Evolutionary conservation across 2,329 filamentous ascomycete genomes (phyloP).

Genomic region (Fusarium concolor): DNA sequence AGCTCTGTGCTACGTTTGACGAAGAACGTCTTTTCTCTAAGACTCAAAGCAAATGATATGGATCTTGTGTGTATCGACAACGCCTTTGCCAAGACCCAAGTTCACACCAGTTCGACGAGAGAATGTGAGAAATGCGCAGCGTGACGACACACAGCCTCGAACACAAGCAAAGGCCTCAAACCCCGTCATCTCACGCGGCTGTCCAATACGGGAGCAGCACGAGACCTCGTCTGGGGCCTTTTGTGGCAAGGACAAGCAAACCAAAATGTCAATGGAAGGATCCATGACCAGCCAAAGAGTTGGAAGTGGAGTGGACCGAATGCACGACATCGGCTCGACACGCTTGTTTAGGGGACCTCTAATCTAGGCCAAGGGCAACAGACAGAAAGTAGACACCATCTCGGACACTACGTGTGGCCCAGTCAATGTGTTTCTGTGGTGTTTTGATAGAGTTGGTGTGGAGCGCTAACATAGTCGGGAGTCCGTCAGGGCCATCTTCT

Average conservation of each 20-base stretch:
- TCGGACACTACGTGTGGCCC: constrained; percentile 33
- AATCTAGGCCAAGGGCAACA: background rate
- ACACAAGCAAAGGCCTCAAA: constrained; percentile 35
- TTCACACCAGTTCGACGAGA: constrained; percentile 40
- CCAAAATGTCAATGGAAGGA: constrained; percentile 1
- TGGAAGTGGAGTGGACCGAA: constrained; percentile 28
- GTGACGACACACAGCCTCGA: constrained; percentile 47
- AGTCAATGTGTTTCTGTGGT: constrained; percentile 32
- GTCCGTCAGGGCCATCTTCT: constrained; percentile 40
- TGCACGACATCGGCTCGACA: constrained; percentile 60
- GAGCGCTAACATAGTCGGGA: constrained; percentile 43
- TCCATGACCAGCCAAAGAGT: constrained; percentile 3
- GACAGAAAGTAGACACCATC: constrained; percentile 28
- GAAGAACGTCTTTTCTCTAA: constrained; percentile 3
- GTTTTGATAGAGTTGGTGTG: constrained; percentile 41
- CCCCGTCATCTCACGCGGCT: constrained; percentile 33
- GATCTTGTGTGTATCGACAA: constrained; percentile 2
- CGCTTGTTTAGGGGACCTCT: constrained; percentile 21
- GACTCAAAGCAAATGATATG: background rate
- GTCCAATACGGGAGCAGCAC: constrained; percentile 52
- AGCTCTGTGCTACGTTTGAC: constrained; percentile 6
- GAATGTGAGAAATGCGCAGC: constrained; percentile 32
- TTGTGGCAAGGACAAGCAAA: constrained; percentile 45
- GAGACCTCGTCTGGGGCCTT: constrained; percentile 43
- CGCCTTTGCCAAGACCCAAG: constrained; percentile 36